Base-by-base conservation (phyloP, 768 basidiomycete species). In the Brasilioporus rufonigricans region DNA sequence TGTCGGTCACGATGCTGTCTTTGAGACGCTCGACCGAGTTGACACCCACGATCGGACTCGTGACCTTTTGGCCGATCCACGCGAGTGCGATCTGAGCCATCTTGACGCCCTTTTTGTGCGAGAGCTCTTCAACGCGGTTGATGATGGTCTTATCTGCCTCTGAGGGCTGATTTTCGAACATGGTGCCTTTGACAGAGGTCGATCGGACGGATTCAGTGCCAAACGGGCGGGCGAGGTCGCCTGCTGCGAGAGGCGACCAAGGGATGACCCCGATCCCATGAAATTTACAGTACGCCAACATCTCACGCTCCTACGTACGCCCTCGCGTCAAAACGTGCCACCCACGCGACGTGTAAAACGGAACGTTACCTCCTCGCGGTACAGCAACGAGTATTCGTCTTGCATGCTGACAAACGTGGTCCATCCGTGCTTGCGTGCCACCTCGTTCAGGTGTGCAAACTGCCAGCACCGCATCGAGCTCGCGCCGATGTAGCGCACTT, bases 351-450 rank as follows among this genome's bases (percentile, higher is more conserved):
- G 12, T 2, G 23, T 2, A 12, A 41, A 16, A 26, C 16, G 14
- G 39, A 29, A 6, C 10, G 4, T n/a, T n/a, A 35, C 46, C 39
- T 84, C 81, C 53, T 81, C 77, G 31, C 82, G 73, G 60, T 85
- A 85, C 19, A 83, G 70, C 6, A 82, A 62, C 35, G 74, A 80
- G 53, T 44, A 36, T 53, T 80, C 77, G 48, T 76, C 33, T 65
- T 84, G 83, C 74, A 84, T 81, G 52, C 80, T 77, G 45, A 81
- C 72, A 56, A 84, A 84, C 55, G 72, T 76, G 5, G 82, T 81
- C 73, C 80, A 80, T 4, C 75, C 74, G 16, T 79, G 62, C 53
- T 67, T 68, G 33, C 69, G 64, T 7, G 80, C 80, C 2, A 78
- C 71, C 31, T 76, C 72, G 51, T 80, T 77, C 65, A 81, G 65